These are phyloP conservation scores for Caryopteris hybrid DNA, from an alignment of 305 asterid species.

Conservation along the genomic window DNA sequence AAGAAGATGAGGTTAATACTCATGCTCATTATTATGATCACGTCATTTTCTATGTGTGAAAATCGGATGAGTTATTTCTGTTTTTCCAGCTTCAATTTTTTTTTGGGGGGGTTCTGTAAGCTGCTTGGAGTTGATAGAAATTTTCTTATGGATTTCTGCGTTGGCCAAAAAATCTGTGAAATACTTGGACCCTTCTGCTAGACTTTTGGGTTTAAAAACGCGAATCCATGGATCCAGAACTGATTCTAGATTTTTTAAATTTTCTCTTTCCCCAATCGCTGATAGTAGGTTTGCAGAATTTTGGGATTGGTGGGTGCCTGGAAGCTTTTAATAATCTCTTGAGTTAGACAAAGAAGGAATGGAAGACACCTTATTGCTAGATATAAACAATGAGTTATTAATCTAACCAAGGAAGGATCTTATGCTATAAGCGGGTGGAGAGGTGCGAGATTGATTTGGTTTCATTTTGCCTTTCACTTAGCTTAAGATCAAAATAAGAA, in stretches of 20 bases:
- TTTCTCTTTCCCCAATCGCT: too few relatives aligned
- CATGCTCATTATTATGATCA: conserved; percentile 28
- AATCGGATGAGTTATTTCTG: not conserved
- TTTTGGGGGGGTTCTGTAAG: not conserved
- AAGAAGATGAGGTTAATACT: conserved; percentile 13
- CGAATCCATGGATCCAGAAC: not conserved
- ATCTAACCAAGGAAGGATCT: not conserved
- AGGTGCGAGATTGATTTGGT: not conserved
- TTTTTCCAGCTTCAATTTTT: not conserved
- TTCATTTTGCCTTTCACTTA: not conserved
- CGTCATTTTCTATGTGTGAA: not conserved
- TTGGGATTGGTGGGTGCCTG: not conserved
- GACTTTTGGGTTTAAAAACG: not conserved
- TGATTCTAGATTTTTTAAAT: not conserved
- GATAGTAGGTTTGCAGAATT: not conserved
- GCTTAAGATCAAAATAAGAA: not conserved
- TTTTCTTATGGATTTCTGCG: too few relatives aligned
- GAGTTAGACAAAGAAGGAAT: not conserved
- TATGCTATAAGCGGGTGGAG: not conserved
- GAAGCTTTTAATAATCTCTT: not conserved
- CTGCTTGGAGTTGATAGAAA: not conserved
- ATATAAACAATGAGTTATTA: not conserved
- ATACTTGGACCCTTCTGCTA: not conserved
- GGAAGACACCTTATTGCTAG: not conserved
- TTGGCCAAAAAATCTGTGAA: not conserved